Percentiles rank a stretch among this genome's conserved stretches.
These are phyloP conservation scores for Musa balbisiana DNA, from an alignment of 202 grass and related monocot species.

Conservation along the genomic window DNA sequence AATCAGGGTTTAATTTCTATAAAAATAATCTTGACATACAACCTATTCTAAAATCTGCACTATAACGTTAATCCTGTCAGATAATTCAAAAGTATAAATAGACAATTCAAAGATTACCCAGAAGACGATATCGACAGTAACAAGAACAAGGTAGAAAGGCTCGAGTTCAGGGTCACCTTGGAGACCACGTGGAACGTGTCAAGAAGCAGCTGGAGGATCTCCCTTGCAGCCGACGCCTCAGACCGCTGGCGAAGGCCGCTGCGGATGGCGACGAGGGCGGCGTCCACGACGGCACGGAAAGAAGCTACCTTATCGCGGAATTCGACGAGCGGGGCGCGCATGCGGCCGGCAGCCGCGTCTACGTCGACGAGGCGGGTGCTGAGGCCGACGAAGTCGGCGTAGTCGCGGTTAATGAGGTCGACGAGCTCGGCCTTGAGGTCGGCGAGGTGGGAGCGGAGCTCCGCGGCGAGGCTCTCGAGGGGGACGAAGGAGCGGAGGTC, in stretches of 20 bases:
- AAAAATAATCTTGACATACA: background rate
- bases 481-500: slow-evolving; percentile 88
- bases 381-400: slow-evolving; percentile 88
- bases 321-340: slow-evolving; percentile 64
- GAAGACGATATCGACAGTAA: background rate
- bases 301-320: slow-evolving; percentile 75
- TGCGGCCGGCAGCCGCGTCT: slow-evolving; percentile 55
- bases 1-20: background rate
- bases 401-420: slow-evolving; percentile 94
- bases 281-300: slow-evolving; percentile 31
- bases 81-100: background rate
- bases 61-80: background rate
- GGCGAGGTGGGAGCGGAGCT: slow-evolving; percentile 73
- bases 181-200: slow-evolving; percentile 95
- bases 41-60: background rate
- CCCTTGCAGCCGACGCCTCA: slow-evolving; percentile 43
- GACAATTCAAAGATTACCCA: background rate
- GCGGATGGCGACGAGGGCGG: slow-evolving; percentile 51
- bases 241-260: slow-evolving; percentile 53
- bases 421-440: slow-evolving; percentile 85
- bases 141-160: background rate
- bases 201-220: slow-evolving; percentile 87
- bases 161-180: slow-evolving; percentile 42
- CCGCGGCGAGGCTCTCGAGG: slow-evolving; percentile 83
- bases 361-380: slow-evolving; percentile 76